Base-by-base conservation (phyloP, 2,329 filamentous ascomycete species). In the Penicillium sp. region DNA sequence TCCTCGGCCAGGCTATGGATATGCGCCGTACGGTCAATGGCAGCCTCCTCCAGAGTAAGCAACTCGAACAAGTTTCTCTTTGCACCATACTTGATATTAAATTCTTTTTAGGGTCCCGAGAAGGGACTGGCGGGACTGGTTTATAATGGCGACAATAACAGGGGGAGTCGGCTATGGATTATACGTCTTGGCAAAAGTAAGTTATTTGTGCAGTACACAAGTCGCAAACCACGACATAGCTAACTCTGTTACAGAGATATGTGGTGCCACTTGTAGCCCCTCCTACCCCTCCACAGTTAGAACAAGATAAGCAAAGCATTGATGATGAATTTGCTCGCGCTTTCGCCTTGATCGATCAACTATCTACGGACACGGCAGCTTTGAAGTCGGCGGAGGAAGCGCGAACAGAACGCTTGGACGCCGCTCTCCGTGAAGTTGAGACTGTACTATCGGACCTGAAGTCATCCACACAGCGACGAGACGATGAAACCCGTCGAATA, bases 111-210 rank as follows among this genome's bases (percentile, higher is more conserved):
- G 75, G 60, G 75, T 85, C 2, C 91, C 91, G 3, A 87, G 85
- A 69, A 82, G 94, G 68, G 94, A 99, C 75, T 99, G 94, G 94
- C 84, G 95, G 60, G 94, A 99, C 71, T 97, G 91, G 89, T 99
- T 99, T 75, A 97, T 99, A 74, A 96, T 97, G 91, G 94, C 94
- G 7, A 99, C 94, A 0, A 90, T 97, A 12, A 88, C 95, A 61
- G 88, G 91, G 57, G 91, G 92, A 49, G 87, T 97, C 20, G 83
- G 91, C 40, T 97, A 97, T 68, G 93, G 92, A 0, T 75, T 96
- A 21, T 99, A 94, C 70, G 84, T 87, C 62, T 82, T 97, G 16
- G 90, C 91, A 59, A 95, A 95, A 83, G 89, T 91, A 77, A 38
- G 70, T 56, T 14, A 21, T 9, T 42, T 42, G 23, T 26, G 24